These are phyloP conservation scores for Penicillium turbatum DNA, from an alignment of 495 filamentous ascomycete species.

Conservation along the genomic window DNA sequence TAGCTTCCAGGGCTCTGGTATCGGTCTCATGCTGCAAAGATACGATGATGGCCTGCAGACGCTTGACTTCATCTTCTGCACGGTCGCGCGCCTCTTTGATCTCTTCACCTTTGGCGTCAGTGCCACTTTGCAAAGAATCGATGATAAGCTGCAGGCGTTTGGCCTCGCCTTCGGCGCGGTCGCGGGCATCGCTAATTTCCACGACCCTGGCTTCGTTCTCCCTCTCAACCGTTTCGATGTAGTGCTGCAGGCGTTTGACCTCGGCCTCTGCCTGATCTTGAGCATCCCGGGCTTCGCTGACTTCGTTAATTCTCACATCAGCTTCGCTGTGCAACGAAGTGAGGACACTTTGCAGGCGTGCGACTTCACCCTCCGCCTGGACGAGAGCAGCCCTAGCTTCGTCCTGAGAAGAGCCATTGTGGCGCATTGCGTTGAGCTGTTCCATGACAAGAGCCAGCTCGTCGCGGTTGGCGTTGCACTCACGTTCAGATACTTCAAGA, in stretches of 20 bases:
- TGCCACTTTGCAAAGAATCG: conserved; percentile 4
- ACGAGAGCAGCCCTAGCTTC: conserved; percentile 38
- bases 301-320: conserved; percentile 30
- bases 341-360: conserved; percentile 29
- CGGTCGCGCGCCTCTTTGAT: background rate
- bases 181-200: conserved; percentile 40
- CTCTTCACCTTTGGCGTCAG: background rate
- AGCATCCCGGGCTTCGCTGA: conserved; percentile 45
- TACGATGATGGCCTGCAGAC: background rate
- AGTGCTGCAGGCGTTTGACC: conserved; percentile 14
- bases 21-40: conserved; percentile 4
- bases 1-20: conserved; percentile 11
- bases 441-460: conserved; percentile 42
- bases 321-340: conserved; percentile 29
- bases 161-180: conserved; percentile 24
- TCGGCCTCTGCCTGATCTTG: conserved; percentile 22
- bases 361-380: conserved; percentile 50
- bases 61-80: conserved; percentile 3
- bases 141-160: conserved; percentile 12
- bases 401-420: conserved; percentile 24
- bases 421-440: conserved; percentile 45
- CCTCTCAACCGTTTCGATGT: conserved; percentile 12
- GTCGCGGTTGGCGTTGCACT: conserved; percentile 36
- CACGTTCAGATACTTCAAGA: conserved; percentile 36
- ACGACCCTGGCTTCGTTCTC: background rate